These are phyloP conservation scores for Sugiyamaella americana DNA, from an alignment of 805 yeast genomes.

Conservation along the genomic window DNA sequence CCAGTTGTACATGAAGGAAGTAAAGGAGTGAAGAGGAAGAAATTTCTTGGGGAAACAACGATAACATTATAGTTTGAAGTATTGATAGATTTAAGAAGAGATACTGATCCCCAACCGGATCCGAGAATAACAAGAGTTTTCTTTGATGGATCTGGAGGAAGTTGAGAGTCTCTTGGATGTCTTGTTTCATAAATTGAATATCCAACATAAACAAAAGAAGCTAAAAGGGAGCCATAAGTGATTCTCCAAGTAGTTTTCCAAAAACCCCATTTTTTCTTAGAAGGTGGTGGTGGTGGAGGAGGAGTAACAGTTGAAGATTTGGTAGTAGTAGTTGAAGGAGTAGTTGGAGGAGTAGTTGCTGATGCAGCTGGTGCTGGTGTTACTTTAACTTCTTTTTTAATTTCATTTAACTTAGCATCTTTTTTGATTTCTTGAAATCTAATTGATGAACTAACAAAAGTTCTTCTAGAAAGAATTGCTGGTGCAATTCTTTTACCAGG, in stretches of 20 bases:
- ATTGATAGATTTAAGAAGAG: slow-evolving; percentile 77
- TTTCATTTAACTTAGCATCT: no score
- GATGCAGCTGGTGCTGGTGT: background rate
- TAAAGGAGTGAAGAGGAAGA: slow-evolving; percentile 92
- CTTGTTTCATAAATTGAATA: slow-evolving; percentile 41
- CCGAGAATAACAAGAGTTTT: slow-evolving; percentile 65
- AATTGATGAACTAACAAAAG: background rate
- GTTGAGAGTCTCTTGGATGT: slow-evolving; percentile 34
- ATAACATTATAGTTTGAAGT: slow-evolving; percentile 83
- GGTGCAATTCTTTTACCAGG: background rate
- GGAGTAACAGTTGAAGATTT: background rate
- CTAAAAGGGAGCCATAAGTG: slow-evolving; percentile 44
- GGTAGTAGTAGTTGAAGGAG: background rate
- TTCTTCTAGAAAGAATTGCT: background rate
- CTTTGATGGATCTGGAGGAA: slow-evolving; percentile 49
- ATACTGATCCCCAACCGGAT: slow-evolving; percentile 93
- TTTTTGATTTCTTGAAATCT: background rate
- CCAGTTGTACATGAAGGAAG: slow-evolving; percentile 95
- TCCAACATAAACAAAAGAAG: slow-evolving; percentile 52
- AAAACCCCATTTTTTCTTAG: slow-evolving; percentile 22
- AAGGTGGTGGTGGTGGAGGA: background rate
- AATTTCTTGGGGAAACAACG: slow-evolving; percentile 89
- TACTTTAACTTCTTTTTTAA: background rate
- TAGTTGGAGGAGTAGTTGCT: background rate
- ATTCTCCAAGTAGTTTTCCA: slow-evolving; percentile 43